phyloP scores from a whole-genome alignment of 2,329 filamentous ascomycete genomes.

The Bipolaris cookei region DNA sequence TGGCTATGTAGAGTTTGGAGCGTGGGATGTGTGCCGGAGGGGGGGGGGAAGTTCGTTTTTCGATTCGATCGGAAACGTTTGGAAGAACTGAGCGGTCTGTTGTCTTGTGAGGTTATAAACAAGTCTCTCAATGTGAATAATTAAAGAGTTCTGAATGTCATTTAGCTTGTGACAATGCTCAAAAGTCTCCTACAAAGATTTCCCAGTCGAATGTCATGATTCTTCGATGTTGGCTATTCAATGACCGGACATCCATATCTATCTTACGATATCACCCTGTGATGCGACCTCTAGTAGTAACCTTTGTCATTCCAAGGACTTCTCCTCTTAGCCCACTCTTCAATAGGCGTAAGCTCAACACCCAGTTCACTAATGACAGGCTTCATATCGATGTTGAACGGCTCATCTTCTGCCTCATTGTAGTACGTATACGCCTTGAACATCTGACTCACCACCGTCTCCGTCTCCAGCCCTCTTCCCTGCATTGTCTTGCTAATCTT shows the following conservation, averaged over 20 bases:
- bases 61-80: too few species aligned
- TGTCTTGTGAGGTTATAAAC: not conserved
- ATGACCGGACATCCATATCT: not conserved
- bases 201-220: not conserved
- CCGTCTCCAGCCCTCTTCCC: slow-evolving; percentile 45
- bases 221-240: not conserved
- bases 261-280: not conserved
- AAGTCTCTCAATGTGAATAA: not conserved
- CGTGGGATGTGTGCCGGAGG: too few species aligned
- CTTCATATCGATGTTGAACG: slow-evolving; percentile 50
- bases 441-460: slow-evolving; percentile 49
- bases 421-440: slow-evolving; percentile 52
- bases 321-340: slow-evolving; percentile 46
- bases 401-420: slow-evolving; percentile 48
- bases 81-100: not conserved
- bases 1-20: not conserved
- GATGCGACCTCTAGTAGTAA: slow-evolving; percentile 6
- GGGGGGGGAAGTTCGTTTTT: too few species aligned
- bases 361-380: slow-evolving; percentile 44
- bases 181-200: not conserved
- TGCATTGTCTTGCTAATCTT: slow-evolving; percentile 44
- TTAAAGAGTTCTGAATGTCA: not conserved
- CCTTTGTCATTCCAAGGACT: slow-evolving; percentile 30
- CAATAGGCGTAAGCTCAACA: slow-evolving; percentile 43
- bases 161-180: too few species aligned